Base-by-base conservation (phyloP, 176 grass and related monocot genomes). In the Alloteropsis semialata region DNA sequence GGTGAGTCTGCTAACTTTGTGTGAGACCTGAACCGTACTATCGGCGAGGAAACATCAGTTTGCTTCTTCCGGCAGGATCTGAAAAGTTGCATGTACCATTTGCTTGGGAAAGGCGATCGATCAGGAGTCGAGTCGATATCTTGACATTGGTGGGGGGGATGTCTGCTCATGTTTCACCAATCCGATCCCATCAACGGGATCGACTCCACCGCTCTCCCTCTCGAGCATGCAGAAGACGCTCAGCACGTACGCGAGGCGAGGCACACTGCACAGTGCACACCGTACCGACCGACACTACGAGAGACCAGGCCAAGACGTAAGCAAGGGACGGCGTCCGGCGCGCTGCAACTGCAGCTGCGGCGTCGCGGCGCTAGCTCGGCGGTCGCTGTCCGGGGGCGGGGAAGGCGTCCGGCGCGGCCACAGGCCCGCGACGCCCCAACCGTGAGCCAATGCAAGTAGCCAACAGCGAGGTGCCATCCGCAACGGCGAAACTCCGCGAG, bases 391-490 rank as follows among this genome's bases (percentile, higher is more conserved):
- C 21, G 5, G 22, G n/a, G n/a, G n/a, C n/a, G n/a, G n/a, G n/a
- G n/a, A n/a, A n/a, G 7, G 14, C 22, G 53, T 55, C 65, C 42
- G 56, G 42, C 45, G 34, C 65, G 41, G 62, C n/a, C 28, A 4
- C 6, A 18, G 76, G 29, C 48, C 62, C 21, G 39, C 48, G 74
- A 86, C 70, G 78, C 38, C 78, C 22, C 69, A 87, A 87, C 84
- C 58, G 59, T 69, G 74, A 44, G 54, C 21, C 8, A 21, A 55
- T 22, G 21, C 53, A n/a, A n/a, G 53, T 55, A 56, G 57, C 32
- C 62, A 87, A 82, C 46, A 87, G 85, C 86, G 79, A 82, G 64
- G 21, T 30, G 75, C 68, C 81, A 84, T 71, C 87, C 68, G 30
- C 2, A 44, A 46, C 18, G 63, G 33, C 32, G 32, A 34, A 7